These are phyloP conservation scores for Phytopythium ostracodes DNA, from an alignment of 352 stramenopile species.

Conservation along the genomic window DNA sequence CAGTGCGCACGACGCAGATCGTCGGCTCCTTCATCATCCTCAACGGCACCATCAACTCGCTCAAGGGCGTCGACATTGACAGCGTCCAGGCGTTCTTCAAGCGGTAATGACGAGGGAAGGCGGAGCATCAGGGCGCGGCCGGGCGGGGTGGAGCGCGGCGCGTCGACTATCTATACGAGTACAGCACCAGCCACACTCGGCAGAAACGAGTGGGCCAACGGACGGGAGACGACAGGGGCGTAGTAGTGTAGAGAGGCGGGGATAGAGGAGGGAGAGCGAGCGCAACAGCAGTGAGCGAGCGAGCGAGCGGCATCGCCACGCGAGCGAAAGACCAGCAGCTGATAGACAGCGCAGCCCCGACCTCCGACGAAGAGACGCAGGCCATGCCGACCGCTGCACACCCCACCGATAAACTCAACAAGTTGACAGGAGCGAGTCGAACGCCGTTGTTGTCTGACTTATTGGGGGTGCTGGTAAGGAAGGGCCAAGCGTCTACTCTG, in stretches of 20 bases:
- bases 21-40: slow-evolving; percentile 93
- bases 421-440: not conserved
- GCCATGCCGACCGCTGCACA: not conserved
- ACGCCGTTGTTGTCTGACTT: too few species aligned
- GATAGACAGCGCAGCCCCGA: too few species aligned
- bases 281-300: too few species aligned
- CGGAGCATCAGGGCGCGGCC: not conserved
- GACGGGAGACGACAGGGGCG: not conserved
- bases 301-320: too few species aligned
- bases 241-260: slow-evolving; percentile 1
- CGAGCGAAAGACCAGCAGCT: too few species aligned
- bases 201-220: not conserved
- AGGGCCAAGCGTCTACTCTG: not conserved
- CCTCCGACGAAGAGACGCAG: too few species aligned
- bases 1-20: slow-evolving; percentile 90
- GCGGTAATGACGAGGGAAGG: slow-evolving; percentile 13
- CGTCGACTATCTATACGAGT: not conserved
- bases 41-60: slow-evolving; percentile 91
- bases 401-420: slow-evolving; percentile 1
- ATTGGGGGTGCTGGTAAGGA: too few species aligned
- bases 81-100: slow-evolving; percentile 44
- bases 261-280: not conserved
- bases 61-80: slow-evolving; percentile 73
- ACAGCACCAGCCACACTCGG: not conserved
- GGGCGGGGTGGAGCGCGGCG: not conserved